Base-by-base conservation (phyloP, 257 asterid genomes). In the Capsicum chinense region DNA sequence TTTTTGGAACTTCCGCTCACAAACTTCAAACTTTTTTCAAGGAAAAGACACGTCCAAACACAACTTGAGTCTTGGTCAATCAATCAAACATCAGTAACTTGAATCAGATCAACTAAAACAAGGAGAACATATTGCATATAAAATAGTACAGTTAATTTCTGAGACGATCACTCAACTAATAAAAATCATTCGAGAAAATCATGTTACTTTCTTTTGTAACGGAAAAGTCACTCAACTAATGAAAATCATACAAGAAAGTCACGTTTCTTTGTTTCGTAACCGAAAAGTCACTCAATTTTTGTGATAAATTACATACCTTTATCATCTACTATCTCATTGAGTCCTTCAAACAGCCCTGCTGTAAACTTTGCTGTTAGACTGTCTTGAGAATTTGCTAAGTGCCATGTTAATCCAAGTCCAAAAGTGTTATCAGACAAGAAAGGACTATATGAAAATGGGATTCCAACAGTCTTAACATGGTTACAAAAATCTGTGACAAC, bases 371-470 rank as follows among this genome's bases (percentile, higher is more conserved):
- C 56, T 14, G 58, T 63, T 44, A 56, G 26, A 59, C 13, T 10
- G 14, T 64, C 81, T 44, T 35, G 69, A 42, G 16, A 14, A 3
- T 56, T 84, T 56, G 7, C 56, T 39, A 83, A 35, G 37, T 70
- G 37, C 94, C 94, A 92, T 8, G 90, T 90, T 1, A 92, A 80
- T 19, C 73, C 78, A 3, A 90, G 91, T 8, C 94, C 94, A 86
- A 91, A 91, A 66, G 87, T 89, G 69, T 85, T 82, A 50, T 86
- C 94, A 15, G 92, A 88, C 39, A 91, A 15, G 64, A 90, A 91
- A 5, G 87, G 89, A 84, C 89, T 90, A 64, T 91, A 91, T 0
- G 90, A 74, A 82, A 90, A 91, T 4, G 93, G 94, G 9, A 91
- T 89, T 5, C 80, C 84, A 2, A 90, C 87, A 13, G 87, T 87